These are phyloP conservation scores for Fraxinus sp. DNA, from an alignment of 305 asterid species.

Conservation along the genomic window DNA sequence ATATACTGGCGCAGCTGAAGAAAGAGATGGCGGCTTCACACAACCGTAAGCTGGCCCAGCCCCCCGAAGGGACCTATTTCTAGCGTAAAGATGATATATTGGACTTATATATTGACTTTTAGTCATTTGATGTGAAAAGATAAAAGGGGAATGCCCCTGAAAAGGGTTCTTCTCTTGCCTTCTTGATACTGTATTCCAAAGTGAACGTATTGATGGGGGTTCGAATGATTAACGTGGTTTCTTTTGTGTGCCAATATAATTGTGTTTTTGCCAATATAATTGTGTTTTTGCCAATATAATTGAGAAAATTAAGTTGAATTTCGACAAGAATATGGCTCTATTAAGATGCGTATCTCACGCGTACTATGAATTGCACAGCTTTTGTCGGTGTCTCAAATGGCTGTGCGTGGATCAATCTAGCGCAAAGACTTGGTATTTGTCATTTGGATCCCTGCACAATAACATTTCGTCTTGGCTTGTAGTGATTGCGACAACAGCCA, in stretches of 20 bases:
- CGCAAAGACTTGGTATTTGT: conserved; percentile 44
- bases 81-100: conserved; percentile 28
- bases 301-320: not conserved
- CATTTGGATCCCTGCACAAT: conserved; percentile 60
- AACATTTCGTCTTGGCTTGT: conserved; percentile 71
- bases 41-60: conserved; percentile 59
- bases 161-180: conserved; percentile 9
- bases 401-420: conserved; percentile 88
- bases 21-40: conserved; percentile 57
- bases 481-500: conserved; percentile 61
- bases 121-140: not conserved
- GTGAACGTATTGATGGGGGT: not conserved
- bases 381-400: conserved; percentile 82
- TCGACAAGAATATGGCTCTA: conserved; percentile 34
- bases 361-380: conserved; percentile 67
- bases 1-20: conserved; percentile 49
- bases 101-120: conserved; percentile 11
- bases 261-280: not conserved
- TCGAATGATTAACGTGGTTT: not conserved
- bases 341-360: conserved; percentile 62
- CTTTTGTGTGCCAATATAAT: not conserved
- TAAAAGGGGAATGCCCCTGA: not conserved
- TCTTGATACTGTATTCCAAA: not conserved
- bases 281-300: too few species aligned
- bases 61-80: conserved; percentile 56